Conservation (phyloP, 192 early-diverging fungal species). For the Allomyces javanicus region DNA sequence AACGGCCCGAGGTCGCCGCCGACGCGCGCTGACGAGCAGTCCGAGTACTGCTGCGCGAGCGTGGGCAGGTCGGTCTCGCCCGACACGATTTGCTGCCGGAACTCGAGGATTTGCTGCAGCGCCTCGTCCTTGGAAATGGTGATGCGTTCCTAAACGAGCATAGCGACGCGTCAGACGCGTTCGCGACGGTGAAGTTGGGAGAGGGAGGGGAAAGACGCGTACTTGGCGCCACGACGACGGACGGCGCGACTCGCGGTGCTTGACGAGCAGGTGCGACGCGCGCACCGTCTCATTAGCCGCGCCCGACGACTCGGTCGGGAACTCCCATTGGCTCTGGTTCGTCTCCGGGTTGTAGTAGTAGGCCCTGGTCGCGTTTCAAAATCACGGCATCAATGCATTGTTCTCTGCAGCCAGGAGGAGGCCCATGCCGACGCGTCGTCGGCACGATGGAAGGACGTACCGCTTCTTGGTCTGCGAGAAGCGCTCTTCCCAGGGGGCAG, state of each 20-base stretch:
- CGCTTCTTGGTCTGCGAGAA: neutral
- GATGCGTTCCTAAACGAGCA: slow-evolving; percentile 40
- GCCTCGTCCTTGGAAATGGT: slow-evolving; percentile 86
- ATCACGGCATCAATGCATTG: no score
- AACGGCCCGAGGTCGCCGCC: slow-evolving; percentile 80
- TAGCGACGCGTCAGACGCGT: no score
- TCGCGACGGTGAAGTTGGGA: neutral
- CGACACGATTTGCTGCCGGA: slow-evolving; percentile 40
- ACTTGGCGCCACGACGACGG: slow-evolving; percentile 84
- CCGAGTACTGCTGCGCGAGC: slow-evolving; percentile 57
- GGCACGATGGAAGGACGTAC: no score
- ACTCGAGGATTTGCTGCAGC: slow-evolving; percentile 36
- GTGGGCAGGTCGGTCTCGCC: slow-evolving; percentile 41
- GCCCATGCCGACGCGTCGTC: no score
- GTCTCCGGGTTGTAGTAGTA: slow-evolving; percentile 9
- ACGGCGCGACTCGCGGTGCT: slow-evolving; percentile 62
- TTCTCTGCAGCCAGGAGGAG: no score
- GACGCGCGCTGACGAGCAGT: slow-evolving; percentile 77
- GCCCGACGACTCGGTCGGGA: neutral
- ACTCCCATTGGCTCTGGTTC: slow-evolving; percentile 10
- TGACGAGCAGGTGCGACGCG: slow-evolving; percentile 79
- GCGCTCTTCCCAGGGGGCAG: neutral
- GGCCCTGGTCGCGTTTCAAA: slow-evolving; percentile 1
- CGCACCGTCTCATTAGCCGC: slow-evolving; percentile 27
- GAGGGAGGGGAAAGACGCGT: neutral